Evolutionary conservation across 441 rosid species (phyloP), one percentile per base, ranked within the genome.

Genomic region (Corymbia citriodora): DNA sequence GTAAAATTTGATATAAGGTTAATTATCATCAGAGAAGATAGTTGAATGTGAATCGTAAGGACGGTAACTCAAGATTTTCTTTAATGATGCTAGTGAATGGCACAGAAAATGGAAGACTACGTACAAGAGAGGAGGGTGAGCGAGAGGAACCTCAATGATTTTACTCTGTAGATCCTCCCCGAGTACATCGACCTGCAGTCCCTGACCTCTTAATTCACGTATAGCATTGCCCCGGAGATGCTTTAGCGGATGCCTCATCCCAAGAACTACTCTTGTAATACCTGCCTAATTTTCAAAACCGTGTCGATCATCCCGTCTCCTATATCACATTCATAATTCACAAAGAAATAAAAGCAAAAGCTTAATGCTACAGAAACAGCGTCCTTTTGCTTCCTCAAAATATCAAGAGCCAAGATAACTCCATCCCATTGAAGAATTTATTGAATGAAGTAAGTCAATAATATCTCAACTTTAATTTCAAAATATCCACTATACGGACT

Each of bases 181-280:
- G 83, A 98, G 94, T 94, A 98, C 98, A 94, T 97, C 96, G 61
- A 98, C 99, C 91, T 92, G 95, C 94, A 97, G 88, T 17, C 98
- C 98, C 49, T 96, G 95, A 92, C 95, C 94, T 92, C 98, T 95
- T 17, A 98, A 87, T 33, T 95, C 94, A 90, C 96, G 96, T 48
- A 97, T 89, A 23, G 98, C 96, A 91, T 94, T 93, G 59, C 99
- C 99, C 93, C 97, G 96, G 48, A 98, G 98, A 94, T 98, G 99
- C 91, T 91, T 93, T 88, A 98, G 91, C 61, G 99, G 99, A 91
- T 96, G 95, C 93, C 99, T 95, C 90, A 98, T 96, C 79, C 99
- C 99, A 90, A 97, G 91, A 89, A 97, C 99, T 91, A 94, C 99
- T 92, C 99, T 92, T 65, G 90, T 89, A 88, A 97, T 92, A 91